phyloP scores from a whole-genome alignment of 805 yeast genomes.

The Lipomyces lipofer region DNA sequence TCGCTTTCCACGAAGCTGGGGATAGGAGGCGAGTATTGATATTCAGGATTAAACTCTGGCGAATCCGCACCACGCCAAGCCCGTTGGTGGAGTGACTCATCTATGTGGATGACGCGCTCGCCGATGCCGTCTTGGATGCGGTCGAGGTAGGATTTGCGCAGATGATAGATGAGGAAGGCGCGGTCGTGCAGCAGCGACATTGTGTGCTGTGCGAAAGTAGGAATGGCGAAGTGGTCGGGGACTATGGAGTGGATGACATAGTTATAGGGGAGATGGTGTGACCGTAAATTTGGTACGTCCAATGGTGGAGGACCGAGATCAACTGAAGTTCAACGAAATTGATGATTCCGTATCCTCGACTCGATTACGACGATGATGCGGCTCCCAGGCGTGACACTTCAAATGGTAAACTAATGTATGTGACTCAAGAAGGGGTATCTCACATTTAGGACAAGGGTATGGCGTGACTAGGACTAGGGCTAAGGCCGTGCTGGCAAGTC shows the following conservation, averaged over 20 bases:
- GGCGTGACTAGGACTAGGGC: too few species aligned
- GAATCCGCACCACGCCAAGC: conserved; percentile 20
- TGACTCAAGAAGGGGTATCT: too few species aligned
- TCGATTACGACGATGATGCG: too few species aligned
- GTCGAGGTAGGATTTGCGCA: conserved; percentile 21
- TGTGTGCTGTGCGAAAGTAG: neutral
- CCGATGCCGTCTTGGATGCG: conserved; percentile 27
- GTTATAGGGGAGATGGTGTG: neutral
- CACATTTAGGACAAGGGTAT: too few species aligned
- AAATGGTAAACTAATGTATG: too few species aligned
- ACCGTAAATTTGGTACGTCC: too few species aligned
- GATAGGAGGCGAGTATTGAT: conserved; percentile 25
- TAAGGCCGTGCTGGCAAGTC: too few species aligned
- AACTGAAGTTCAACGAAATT: too few species aligned
- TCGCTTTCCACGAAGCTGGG: conserved; percentile 21
- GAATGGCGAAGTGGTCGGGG: neutral
- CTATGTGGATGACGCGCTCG: conserved; percentile 28
- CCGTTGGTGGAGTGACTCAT: conserved; percentile 11
- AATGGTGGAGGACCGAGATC: too few species aligned
- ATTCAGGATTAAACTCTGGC: conserved; percentile 16
- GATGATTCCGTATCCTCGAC: too few species aligned
- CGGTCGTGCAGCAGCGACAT: conserved; percentile 27
- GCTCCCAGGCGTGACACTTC: too few species aligned
- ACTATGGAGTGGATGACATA: neutral
- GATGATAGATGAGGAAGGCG: conserved; percentile 17